These are phyloP conservation scores for Eruca vesicaria DNA, from an alignment of 441 rosid genomes.

Conservation along the genomic window DNA sequence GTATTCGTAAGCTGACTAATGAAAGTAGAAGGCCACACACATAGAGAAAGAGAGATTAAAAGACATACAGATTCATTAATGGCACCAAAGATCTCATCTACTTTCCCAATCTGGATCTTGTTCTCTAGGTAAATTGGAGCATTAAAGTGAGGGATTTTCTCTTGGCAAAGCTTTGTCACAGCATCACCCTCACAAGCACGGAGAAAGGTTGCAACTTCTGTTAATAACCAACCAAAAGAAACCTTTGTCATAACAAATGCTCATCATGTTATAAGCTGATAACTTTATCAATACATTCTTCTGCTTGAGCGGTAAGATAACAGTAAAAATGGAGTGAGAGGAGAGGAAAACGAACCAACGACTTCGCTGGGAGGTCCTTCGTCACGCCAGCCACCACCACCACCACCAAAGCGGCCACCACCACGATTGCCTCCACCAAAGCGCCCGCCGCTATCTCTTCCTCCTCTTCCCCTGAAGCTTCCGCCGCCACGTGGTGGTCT, in stretches of 20 bases:
- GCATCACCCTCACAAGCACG: constrained; percentile 94
- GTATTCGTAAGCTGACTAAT: background rate
- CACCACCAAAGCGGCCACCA: background rate
- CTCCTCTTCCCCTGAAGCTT: background rate
- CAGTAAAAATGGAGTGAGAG: background rate
- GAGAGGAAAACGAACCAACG: constrained; percentile 50
- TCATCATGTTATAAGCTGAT: constrained; percentile 23
- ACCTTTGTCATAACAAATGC: background rate
- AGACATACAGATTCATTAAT: constrained; percentile 77
- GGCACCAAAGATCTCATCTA: constrained; percentile 88
- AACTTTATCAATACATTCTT: constrained; percentile 36
- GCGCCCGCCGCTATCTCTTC: background rate
- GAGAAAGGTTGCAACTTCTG: constrained; percentile 70
- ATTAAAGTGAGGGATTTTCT: constrained; percentile 81
- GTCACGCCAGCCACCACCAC: constrained; percentile 45
- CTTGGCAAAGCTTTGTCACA: constrained; percentile 72
- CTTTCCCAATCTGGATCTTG: constrained; percentile 90
- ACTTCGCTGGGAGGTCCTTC: constrained; percentile 90
- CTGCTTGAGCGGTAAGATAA: background rate
- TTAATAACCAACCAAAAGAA: constrained; percentile 12
- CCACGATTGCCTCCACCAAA: background rate
- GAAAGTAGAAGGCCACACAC: background rate
- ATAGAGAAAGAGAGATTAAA: background rate
- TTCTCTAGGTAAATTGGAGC: constrained; percentile 77
- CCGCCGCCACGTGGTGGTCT: background rate